Conservation (phyloP, 116 monocot species). For the Zostera marina region DNA sequence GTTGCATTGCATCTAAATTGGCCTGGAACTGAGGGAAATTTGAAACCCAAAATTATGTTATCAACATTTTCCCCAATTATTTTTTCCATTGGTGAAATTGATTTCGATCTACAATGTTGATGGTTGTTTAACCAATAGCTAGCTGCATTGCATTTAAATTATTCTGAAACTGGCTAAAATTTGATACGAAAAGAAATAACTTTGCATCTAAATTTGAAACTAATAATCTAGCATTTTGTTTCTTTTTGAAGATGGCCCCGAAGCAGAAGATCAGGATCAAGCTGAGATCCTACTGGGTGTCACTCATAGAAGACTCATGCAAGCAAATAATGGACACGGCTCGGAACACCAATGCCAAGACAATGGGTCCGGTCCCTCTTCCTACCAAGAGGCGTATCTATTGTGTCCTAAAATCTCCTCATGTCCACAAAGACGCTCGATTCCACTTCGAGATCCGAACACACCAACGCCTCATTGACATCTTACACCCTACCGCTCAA, state of each 20-base stretch:
- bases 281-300: slow-evolving; percentile 86
- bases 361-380: slow-evolving; percentile 86
- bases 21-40: background rate
- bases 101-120: too few relatives aligned
- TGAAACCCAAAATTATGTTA: background rate
- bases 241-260: slow-evolving; percentile 11
- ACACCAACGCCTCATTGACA: slow-evolving; percentile 71
- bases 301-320: slow-evolving; percentile 86
- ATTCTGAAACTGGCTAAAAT: too few relatives aligned
- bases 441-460: slow-evolving; percentile 96
- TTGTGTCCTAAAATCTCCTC: slow-evolving; percentile 91
- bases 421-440: slow-evolving; percentile 89
- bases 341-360: slow-evolving; percentile 75
- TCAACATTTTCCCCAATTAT: too few relatives aligned
- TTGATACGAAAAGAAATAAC: too few relatives aligned
- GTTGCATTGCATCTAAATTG: too few relatives aligned
- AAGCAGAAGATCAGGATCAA: slow-evolving; percentile 83
- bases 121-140: too few relatives aligned
- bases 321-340: slow-evolving; percentile 93
- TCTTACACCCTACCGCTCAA: slow-evolving; percentile 72
- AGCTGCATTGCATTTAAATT: too few relatives aligned
- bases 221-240: background rate
- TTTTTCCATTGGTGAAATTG: too few relatives aligned
- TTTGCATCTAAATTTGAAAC: background rate
- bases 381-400: slow-evolving; percentile 81